phyloP scores from a whole-genome alignment of 2,329 filamentous ascomycete species.

The Fonsecaea erecta region DNA sequence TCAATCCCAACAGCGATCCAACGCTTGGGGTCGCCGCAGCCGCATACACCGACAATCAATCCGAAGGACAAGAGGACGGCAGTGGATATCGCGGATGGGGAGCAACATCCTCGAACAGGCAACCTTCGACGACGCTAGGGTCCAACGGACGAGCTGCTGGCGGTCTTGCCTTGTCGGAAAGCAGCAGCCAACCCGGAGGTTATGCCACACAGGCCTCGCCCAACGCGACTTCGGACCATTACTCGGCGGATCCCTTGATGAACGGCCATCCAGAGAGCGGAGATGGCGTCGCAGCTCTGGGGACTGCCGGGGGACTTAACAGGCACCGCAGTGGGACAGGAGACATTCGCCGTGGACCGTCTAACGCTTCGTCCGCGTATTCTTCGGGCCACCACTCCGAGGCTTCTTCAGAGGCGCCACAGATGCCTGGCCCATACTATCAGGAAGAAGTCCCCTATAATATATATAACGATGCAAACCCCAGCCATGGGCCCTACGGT shows the following conservation, averaged over 20 bases:
- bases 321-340: slow-evolving; percentile 50
- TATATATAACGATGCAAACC: slow-evolving; percentile 51
- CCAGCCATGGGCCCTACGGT: slow-evolving; percentile 58
- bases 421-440: slow-evolving; percentile 56
- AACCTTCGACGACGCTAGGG: slow-evolving; percentile 80
- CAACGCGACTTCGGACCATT: slow-evolving; percentile 69
- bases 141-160: slow-evolving; percentile 67
- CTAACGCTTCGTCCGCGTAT: slow-evolving; percentile 95
- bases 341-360: slow-evolving; percentile 84
- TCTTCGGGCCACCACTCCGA: slow-evolving; percentile 69
- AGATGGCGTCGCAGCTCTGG: slow-evolving; percentile 64
- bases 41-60: slow-evolving; percentile 58
- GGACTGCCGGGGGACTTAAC: slow-evolving; percentile 42
- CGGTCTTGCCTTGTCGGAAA: slow-evolving; percentile 73
- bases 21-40: slow-evolving; percentile 64
- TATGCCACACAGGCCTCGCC: slow-evolving; percentile 64
- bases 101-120: slow-evolving; percentile 74
- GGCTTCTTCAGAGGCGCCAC: slow-evolving; percentile 57
- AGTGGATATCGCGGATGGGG: slow-evolving; percentile 95
- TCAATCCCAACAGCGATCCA: slow-evolving; percentile 96
- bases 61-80: slow-evolving; percentile 78
- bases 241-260: slow-evolving; percentile 68
- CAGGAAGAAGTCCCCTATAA: slow-evolving; percentile 61
- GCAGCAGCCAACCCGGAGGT: slow-evolving; percentile 59
- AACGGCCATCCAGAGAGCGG: slow-evolving; percentile 34